Conservation (phyloP, 2,329 filamentous ascomycete genomes). For the Pseudogymnoascus sp. region DNA sequence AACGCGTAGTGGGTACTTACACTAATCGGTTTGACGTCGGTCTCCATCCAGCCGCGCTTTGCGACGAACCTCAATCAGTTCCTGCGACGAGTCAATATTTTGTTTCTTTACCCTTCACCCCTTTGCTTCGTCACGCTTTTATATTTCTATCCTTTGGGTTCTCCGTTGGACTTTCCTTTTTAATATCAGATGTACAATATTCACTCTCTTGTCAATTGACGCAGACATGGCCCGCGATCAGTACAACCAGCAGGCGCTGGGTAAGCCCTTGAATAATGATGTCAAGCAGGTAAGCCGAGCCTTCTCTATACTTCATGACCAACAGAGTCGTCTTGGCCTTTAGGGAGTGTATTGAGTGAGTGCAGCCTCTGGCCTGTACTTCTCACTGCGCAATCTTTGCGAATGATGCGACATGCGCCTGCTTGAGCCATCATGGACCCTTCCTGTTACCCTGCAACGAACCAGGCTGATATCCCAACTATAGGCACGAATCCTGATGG, state of each 20-base stretch:
- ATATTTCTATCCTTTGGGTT: neutral
- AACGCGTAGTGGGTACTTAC: neutral
- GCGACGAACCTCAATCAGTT: neutral
- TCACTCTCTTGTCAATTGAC: conserved; percentile 1
- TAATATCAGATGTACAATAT: conserved; percentile 10
- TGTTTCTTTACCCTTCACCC: neutral
- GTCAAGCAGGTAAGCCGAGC: conserved; percentile 59
- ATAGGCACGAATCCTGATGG: conserved; percentile 82
- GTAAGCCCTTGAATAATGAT: conserved; percentile 52
- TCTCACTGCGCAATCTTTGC: conserved; percentile 1
- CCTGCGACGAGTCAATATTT: neutral
- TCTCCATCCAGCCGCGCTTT: conserved; percentile 5
- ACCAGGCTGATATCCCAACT: conserved; percentile 30
- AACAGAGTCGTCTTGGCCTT: neutral
- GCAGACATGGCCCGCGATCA: conserved; percentile 40
- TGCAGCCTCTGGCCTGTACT: neutral
- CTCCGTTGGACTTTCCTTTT: neutral
- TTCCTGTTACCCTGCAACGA: conserved; percentile 2
- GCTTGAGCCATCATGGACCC: neutral
- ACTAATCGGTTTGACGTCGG: neutral
- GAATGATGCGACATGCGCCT: neutral
- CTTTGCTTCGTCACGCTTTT: neutral
- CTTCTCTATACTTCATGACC: neutral
- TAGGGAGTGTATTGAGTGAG: neutral
- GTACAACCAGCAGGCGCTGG: conserved; percentile 61